Conservation (phyloP, 1,139 yeast genomes). For the Arxiozyma slooffiae region DNA sequence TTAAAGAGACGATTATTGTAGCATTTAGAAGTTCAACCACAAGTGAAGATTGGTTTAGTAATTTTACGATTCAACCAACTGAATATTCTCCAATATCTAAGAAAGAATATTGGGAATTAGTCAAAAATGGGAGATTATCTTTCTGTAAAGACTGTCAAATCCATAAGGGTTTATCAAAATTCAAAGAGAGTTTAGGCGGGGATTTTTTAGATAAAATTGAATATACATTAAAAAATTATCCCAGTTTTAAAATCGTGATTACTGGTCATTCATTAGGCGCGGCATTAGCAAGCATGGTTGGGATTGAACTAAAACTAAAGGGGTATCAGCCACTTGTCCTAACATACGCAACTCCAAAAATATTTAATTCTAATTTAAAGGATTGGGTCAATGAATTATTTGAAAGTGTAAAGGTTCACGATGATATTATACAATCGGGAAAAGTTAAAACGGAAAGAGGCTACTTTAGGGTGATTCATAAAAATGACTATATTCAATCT, state of each 20-base stretch:
- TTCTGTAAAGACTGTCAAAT: constrained; percentile 43
- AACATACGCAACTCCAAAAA: constrained; percentile 52
- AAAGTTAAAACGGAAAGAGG: constrained; percentile 23
- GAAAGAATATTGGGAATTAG: constrained; percentile 17
- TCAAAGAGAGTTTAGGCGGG: constrained; percentile 35
- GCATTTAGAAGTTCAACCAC: constrained; percentile 51
- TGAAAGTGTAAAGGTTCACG: constrained; percentile 30
- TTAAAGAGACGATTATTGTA: constrained; percentile 34
- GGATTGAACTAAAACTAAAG: constrained; percentile 45
- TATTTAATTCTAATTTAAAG: constrained; percentile 46
- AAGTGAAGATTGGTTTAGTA: constrained; percentile 47
- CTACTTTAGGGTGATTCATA: constrained; percentile 45
- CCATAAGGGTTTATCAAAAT: constrained; percentile 49
- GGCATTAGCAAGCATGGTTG: constrained; percentile 52
- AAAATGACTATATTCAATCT: constrained; percentile 47
- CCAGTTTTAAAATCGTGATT: constrained; percentile 43
- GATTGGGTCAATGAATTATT: constrained; percentile 45
- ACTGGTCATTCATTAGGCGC: constrained; percentile 72
- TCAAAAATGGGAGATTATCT: constrained; percentile 20
- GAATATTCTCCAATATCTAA: constrained; percentile 30
- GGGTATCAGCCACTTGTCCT: constrained; percentile 47
- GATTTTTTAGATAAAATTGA: constrained; percentile 33
- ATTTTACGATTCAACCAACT: constrained; percentile 40
- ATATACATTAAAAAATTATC: constrained; percentile 31
- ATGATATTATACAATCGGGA: constrained; percentile 10